Evolutionary conservation across 441 rosid species (phyloP).

Genomic region (Melastoma candidum): DNA sequence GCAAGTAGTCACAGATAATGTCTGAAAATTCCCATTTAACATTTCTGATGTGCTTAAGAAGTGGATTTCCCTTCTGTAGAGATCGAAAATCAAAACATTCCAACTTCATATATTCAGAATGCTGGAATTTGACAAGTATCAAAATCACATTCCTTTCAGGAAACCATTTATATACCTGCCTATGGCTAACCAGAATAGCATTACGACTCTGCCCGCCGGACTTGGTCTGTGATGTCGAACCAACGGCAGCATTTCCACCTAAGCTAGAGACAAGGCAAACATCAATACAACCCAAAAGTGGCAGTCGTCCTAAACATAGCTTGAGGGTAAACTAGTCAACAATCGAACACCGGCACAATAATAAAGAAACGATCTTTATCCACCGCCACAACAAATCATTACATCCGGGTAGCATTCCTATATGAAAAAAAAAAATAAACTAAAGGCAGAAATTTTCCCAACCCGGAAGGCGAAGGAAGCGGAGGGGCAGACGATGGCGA

Average conservation of each 20-base stretch:
- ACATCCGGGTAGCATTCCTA: too few species aligned
- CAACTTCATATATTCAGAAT: too few species aligned
- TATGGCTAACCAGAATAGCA: conserved; percentile 80
- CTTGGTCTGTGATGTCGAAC: conserved; percentile 25
- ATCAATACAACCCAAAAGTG: too few species aligned
- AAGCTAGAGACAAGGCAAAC: too few species aligned
- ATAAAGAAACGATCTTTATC: too few species aligned
- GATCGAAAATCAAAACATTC: not conserved
- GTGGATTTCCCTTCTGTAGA: conserved; percentile 88
- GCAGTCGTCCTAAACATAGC: too few species aligned
- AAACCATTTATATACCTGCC: conserved; percentile 49
- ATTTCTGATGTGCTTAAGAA: conserved; percentile 80
- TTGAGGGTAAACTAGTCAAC: too few species aligned
- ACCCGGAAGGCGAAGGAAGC: conserved; percentile 14
- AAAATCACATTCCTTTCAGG: not conserved
- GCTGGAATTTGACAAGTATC: too few species aligned
- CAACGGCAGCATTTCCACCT: conserved; percentile 24
- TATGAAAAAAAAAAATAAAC: not conserved
- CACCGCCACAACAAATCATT: too few species aligned
- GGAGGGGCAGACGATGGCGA: conserved; percentile 21
- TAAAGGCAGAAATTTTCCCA: not conserved
- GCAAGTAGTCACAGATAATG: conserved; percentile 68
- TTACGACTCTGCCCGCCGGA: conserved; percentile 47
- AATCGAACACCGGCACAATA: too few species aligned
- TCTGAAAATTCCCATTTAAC: conserved; percentile 83